Conservation (phyloP, 2,329 filamentous ascomycete genomes). For the Penicillium hesseltinei region DNA sequence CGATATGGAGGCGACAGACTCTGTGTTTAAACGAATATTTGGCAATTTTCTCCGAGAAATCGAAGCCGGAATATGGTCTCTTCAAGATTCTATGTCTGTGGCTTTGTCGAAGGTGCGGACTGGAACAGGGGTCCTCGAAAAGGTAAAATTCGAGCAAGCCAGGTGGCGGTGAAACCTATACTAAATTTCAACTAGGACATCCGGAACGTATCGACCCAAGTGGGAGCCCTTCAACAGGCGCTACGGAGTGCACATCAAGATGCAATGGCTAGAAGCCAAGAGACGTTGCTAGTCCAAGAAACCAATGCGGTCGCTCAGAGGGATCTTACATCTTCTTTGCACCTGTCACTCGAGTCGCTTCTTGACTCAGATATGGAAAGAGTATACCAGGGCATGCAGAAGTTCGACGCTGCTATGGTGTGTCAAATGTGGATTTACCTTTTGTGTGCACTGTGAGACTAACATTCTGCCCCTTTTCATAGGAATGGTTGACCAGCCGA, state of each 20-base stretch:
- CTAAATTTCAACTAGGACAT: constrained; percentile 32
- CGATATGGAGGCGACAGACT: constrained; percentile 35
- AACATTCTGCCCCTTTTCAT: background rate
- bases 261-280: constrained; percentile 25
- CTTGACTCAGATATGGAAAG: constrained; percentile 28
- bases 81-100: constrained; percentile 22
- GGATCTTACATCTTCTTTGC: constrained; percentile 32
- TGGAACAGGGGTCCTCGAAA: constrained; percentile 18
- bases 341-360: constrained; percentile 33
- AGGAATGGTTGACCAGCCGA: constrained; percentile 35
- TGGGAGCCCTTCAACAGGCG: constrained; percentile 23
- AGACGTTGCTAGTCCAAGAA: constrained; percentile 29
- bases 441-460: background rate
- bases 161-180: no score
- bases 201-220: constrained; percentile 25
- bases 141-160: constrained; percentile 16
- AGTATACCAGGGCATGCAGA: constrained; percentile 30
- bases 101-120: constrained; percentile 20
- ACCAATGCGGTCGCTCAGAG: constrained; percentile 27
- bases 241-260: constrained; percentile 31
- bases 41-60: constrained; percentile 26
- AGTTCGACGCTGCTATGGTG: constrained; percentile 39
- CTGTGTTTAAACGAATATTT: constrained; percentile 25
- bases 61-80: constrained; percentile 23
- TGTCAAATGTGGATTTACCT: background rate